phyloP scores from a whole-genome alignment of 495 filamentous ascomycete genomes.

The Astrocystis sublimbata region DNA sequence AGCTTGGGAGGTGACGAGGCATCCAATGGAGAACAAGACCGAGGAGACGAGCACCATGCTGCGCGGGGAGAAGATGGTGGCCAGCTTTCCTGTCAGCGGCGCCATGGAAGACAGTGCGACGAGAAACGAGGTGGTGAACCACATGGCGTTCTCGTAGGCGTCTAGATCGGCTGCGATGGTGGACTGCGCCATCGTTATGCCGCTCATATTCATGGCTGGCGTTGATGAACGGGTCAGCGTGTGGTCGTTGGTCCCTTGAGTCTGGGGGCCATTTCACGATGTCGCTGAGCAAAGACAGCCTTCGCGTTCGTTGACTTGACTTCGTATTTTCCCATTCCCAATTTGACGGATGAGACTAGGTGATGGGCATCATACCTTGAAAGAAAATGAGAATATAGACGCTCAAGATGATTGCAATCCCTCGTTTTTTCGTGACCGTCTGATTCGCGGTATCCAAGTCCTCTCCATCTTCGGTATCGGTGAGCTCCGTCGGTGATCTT shows the following conservation, averaged over 20 bases:
- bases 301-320: not conserved
- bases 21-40: conserved; percentile 59
- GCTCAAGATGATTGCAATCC: conserved; percentile 40
- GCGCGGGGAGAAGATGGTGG: conserved; percentile 66
- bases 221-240: not conserved
- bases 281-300: not conserved
- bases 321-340: not conserved
- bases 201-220: conserved; percentile 69
- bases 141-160: conserved; percentile 68
- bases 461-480: conserved; percentile 17
- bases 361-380: conserved; percentile 32
- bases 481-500: not conserved
- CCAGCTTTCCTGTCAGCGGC: conserved; percentile 66
- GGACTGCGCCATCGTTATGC: conserved; percentile 73
- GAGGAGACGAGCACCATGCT: conserved; percentile 58
- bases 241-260: not conserved
- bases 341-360: no score
- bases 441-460: conserved; percentile 34
- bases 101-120: conserved; percentile 68
- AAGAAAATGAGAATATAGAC: conserved; percentile 50
- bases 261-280: not conserved
- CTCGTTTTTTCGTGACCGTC: conserved; percentile 25
- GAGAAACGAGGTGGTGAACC: conserved; percentile 74
- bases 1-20: conserved; percentile 62
- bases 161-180: conserved; percentile 69